These are phyloP conservation scores for Penicillium paneum DNA, from an alignment of 2,329 filamentous ascomycete species.

Conservation along the genomic window DNA sequence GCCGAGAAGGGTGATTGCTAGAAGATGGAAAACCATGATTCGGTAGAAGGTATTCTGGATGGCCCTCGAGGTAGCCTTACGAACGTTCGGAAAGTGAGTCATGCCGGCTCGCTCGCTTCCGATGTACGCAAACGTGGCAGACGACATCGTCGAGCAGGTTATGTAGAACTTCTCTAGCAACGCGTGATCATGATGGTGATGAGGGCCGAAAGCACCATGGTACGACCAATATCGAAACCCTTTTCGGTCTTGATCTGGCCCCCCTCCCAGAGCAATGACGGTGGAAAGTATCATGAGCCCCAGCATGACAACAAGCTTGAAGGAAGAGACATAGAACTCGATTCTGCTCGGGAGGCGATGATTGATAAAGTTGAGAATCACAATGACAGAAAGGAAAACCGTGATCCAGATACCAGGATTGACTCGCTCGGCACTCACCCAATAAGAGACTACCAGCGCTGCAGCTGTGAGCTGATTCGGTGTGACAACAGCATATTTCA, in stretches of 20 bases:
- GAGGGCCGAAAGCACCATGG: slow-evolving; percentile 55
- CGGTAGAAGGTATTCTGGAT: slow-evolving; percentile 79
- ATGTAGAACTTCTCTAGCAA: slow-evolving; percentile 53
- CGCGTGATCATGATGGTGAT: slow-evolving; percentile 33
- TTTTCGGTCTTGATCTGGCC: slow-evolving; percentile 56
- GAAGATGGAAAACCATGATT: slow-evolving; percentile 74
- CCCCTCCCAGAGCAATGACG: slow-evolving; percentile 63
- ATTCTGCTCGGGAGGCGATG: slow-evolving; percentile 66
- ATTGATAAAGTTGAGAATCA: slow-evolving; percentile 64
- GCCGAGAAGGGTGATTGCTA: slow-evolving; percentile 69
- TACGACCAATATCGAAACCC: slow-evolving; percentile 65
- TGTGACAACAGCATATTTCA: slow-evolving; percentile 78
- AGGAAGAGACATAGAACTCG: slow-evolving; percentile 55
- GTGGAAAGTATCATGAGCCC: slow-evolving; percentile 63
- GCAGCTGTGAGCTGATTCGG: slow-evolving; percentile 80
- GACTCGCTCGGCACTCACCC: slow-evolving; percentile 61
- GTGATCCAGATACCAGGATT: slow-evolving; percentile 78
- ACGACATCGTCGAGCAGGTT: slow-evolving; percentile 69
- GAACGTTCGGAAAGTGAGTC: slow-evolving; percentile 72
- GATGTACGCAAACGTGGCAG: slow-evolving; percentile 73
- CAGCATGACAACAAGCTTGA: slow-evolving; percentile 65
- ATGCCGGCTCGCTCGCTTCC: slow-evolving; percentile 74
- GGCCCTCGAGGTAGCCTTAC: slow-evolving; percentile 69
- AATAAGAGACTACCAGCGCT: slow-evolving; percentile 72
- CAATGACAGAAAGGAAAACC: slow-evolving; percentile 60